Evolutionary conservation across 768 basidiomycete genomes (phyloP).

Genomic region (Hydnum rufescens): DNA sequence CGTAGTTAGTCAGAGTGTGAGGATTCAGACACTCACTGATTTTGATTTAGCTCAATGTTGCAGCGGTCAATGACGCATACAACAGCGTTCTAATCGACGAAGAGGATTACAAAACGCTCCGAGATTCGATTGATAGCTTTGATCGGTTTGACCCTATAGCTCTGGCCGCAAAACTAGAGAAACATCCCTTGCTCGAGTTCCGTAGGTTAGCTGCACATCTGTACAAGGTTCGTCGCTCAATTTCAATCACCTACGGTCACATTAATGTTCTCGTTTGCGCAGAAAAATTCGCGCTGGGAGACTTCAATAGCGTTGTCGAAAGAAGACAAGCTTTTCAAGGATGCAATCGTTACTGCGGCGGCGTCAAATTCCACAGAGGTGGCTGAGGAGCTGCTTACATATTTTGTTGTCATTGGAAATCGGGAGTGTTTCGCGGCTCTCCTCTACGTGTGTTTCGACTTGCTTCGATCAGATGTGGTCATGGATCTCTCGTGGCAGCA

Average conservation of each 20-base stretch:
- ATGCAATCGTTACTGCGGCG: constrained; percentile 85
- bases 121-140: constrained; percentile 94
- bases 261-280: too few relatives aligned
- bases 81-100: constrained; percentile 97
- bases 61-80: constrained; percentile 95
- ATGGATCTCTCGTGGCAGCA: constrained; percentile 95
- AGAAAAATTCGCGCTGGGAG: constrained; percentile 95
- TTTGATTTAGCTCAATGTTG: constrained; percentile 57
- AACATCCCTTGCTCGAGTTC: constrained; percentile 87
- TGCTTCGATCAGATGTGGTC: constrained; percentile 80
- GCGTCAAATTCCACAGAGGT: constrained; percentile 70
- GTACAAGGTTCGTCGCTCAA: too few relatives aligned
- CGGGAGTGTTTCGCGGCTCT: constrained; percentile 91
- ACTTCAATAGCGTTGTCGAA: constrained; percentile 91
- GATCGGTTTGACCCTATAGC: constrained; percentile 91
- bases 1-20: constrained; percentile 17
- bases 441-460: constrained; percentile 85
- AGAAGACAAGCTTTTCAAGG: constrained; percentile 92
- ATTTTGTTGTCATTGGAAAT: constrained; percentile 97
- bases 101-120: constrained; percentile 94
- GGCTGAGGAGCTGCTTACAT: constrained; percentile 83
- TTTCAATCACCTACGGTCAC: not conserved
- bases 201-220: constrained; percentile 84
- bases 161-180: constrained; percentile 70
- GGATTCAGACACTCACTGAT: not conserved